A percentile compares a stretch with the other conserved stretches of the same genome.
These are phyloP conservation scores for Chalciporus sphaerocephalus DNA, from an alignment of 768 basidiomycete genomes.

Conservation along the genomic window DNA sequence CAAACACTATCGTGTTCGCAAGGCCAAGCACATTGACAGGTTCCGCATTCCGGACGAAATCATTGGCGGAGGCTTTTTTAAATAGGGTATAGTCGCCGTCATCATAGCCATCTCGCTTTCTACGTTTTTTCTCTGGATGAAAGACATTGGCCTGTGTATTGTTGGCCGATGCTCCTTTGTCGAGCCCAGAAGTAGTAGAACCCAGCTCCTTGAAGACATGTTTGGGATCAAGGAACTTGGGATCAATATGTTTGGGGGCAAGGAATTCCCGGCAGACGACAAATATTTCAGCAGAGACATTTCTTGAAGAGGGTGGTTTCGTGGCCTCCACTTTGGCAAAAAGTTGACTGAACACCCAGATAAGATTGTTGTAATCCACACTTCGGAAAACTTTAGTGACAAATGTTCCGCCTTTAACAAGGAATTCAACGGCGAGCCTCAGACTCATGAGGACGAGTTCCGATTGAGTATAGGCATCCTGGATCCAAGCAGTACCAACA, in stretches of 20 bases:
- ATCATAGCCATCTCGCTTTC: slow-evolving; percentile 90
- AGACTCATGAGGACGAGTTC: slow-evolving; percentile 94
- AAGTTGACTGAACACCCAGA: slow-evolving; percentile 98
- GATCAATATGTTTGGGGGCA: slow-evolving; percentile 93
- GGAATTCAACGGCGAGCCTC: slow-evolving; percentile 93
- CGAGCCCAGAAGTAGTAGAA: slow-evolving; percentile 39
- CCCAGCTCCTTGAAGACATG: slow-evolving; percentile 95
- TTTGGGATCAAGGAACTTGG: slow-evolving; percentile 95
- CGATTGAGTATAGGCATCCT: slow-evolving; percentile 95
- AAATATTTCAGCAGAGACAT: slow-evolving; percentile 99
- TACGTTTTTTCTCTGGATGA: slow-evolving; percentile 93
- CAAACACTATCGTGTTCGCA: slow-evolving; percentile 73
- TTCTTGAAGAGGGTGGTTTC: slow-evolving; percentile 96
- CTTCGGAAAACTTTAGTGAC: slow-evolving; percentile 98
- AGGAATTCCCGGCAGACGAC: slow-evolving; percentile 95
- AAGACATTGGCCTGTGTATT: slow-evolving; percentile 89
- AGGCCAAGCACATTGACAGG: slow-evolving; percentile 76
- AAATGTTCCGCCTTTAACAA: slow-evolving; percentile 89
- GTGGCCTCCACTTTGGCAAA: slow-evolving; percentile 97
- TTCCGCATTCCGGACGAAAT: slow-evolving; percentile 68
- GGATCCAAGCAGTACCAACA: slow-evolving; percentile 98
- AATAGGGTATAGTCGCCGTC: slow-evolving; percentile 93
- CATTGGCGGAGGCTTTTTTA: slow-evolving; percentile 60
- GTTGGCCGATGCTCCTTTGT: slow-evolving; percentile 53
- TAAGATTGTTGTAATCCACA: slow-evolving; percentile 95